Conservation (phyloP, 2,329 filamentous ascomycete species). For the Colletotrichum neosansevieriae region DNA sequence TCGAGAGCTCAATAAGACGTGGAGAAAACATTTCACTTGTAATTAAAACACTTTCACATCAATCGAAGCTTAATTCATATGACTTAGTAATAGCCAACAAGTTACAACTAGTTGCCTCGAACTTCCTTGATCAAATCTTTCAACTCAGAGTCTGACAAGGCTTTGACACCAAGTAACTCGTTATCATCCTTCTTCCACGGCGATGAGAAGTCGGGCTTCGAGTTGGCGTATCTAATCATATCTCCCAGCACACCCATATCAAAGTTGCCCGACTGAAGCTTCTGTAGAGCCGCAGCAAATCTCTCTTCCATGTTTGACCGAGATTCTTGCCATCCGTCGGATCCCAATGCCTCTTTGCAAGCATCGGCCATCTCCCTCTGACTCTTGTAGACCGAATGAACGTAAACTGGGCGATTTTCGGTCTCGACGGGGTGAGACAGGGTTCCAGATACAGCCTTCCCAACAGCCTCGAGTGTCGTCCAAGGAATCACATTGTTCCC, state of each 20-base stretch:
- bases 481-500: conserved; percentile 43
- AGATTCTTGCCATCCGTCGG: conserved; percentile 38
- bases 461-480: conserved; percentile 45
- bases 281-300: conserved; percentile 34
- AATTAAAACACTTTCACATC: too few species aligned
- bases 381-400: conserved; percentile 42
- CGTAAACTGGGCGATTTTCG: conserved; percentile 44
- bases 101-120: conserved; percentile 1
- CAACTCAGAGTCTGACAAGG: conserved; percentile 39
- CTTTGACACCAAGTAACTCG: conserved; percentile 40
- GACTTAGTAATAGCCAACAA: too few species aligned
- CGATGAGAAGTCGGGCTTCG: conserved; percentile 33
- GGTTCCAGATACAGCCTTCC: conserved; percentile 44
- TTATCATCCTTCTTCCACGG: conserved; percentile 40
- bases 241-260: conserved; percentile 32
- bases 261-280: conserved; percentile 41
- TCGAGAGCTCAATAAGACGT: too few species aligned
- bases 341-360: conserved; percentile 40
- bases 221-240: conserved; percentile 41
- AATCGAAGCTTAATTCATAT: too few species aligned
- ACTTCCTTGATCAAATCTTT: conserved; percentile 39
- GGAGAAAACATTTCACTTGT: too few species aligned
- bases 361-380: conserved; percentile 43
- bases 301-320: conserved; percentile 37
- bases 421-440: conserved; percentile 45